Conservation (phyloP, 2,329 filamentous ascomycete species). For the Hawksworthiomyces lignivorus region DNA sequence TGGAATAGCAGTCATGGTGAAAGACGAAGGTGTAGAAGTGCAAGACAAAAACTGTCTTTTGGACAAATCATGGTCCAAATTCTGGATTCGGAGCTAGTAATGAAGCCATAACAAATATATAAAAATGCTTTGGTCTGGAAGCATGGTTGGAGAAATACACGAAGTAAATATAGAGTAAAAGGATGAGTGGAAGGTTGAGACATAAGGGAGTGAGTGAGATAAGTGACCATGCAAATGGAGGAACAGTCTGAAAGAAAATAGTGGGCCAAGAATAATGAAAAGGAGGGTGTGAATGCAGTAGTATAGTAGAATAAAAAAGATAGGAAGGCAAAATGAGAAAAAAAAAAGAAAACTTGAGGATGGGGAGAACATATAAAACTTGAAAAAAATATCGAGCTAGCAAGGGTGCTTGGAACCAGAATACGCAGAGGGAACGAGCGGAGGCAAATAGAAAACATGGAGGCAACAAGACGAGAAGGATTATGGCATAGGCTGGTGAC, state of each 20-base stretch:
- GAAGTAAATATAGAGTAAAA: background rate
- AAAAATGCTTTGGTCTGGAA: background rate
- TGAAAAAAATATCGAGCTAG: background rate
- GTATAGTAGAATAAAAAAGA: background rate
- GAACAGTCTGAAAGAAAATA: no score
- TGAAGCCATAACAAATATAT: conserved; percentile 7
- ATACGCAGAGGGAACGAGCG: background rate
- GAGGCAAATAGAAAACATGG: conserved; percentile 7
- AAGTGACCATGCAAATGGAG: background rate
- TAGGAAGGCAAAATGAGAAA: background rate
- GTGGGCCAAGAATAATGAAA: no score
- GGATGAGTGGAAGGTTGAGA: no score
- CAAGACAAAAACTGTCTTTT: background rate
- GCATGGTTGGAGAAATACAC: background rate
- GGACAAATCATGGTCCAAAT: no score
- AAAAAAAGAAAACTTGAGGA: background rate
- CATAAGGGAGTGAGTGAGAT: no score
- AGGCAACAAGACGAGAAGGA: background rate
- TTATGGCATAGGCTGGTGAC: conserved; percentile 8
- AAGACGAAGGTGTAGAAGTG: background rate
- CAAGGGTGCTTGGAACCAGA: conserved; percentile 2
- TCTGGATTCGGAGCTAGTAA: background rate
- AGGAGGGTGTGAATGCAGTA: background rate
- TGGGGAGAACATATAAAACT: background rate
- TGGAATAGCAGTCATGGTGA: background rate